phyloP scores from a whole-genome alignment of 2,329 filamentous ascomycete species.

The Colletotrichum godetiae region DNA sequence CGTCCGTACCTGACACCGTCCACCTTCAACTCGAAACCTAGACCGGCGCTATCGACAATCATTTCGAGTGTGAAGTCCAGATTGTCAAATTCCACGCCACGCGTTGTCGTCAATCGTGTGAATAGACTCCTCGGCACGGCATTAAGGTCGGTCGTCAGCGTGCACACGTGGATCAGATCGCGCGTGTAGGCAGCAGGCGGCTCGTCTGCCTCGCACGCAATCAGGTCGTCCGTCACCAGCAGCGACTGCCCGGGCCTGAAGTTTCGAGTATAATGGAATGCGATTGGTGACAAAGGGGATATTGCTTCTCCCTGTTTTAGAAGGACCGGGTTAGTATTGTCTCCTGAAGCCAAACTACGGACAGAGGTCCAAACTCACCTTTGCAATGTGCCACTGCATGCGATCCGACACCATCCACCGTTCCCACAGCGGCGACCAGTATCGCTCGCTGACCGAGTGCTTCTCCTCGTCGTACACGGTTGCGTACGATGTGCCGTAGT shows the following conservation, averaged over 20 bases:
- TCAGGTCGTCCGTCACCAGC: slow-evolving; percentile 82
- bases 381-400: slow-evolving; percentile 89
- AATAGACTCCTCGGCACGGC: slow-evolving; percentile 80
- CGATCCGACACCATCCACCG: slow-evolving; percentile 85
- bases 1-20: slow-evolving; percentile 81
- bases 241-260: slow-evolving; percentile 83
- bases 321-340: slow-evolving; percentile 8
- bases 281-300: slow-evolving; percentile 78
- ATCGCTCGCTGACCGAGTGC: slow-evolving; percentile 78
- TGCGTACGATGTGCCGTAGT: slow-evolving; percentile 85
- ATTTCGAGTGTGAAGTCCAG: slow-evolving; percentile 86
- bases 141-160: slow-evolving; percentile 81
- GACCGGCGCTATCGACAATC: slow-evolving; percentile 81
- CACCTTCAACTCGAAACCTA: slow-evolving; percentile 83
- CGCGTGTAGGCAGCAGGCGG: slow-evolving; percentile 70
- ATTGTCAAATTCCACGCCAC: slow-evolving; percentile 85
- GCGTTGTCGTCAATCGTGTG: slow-evolving; percentile 80
- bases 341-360: background rate
- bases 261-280: slow-evolving; percentile 88
- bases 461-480: slow-evolving; percentile 83
- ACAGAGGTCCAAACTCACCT: slow-evolving; percentile 59
- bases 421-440: slow-evolving; percentile 85
- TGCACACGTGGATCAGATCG: slow-evolving; percentile 79
- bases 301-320: slow-evolving; percentile 73
- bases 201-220: slow-evolving; percentile 77